These are phyloP conservation scores for Chrysanthemum lavandulifolium DNA, from an alignment of 129 eudicot genomes.

Conservation along the genomic window DNA sequence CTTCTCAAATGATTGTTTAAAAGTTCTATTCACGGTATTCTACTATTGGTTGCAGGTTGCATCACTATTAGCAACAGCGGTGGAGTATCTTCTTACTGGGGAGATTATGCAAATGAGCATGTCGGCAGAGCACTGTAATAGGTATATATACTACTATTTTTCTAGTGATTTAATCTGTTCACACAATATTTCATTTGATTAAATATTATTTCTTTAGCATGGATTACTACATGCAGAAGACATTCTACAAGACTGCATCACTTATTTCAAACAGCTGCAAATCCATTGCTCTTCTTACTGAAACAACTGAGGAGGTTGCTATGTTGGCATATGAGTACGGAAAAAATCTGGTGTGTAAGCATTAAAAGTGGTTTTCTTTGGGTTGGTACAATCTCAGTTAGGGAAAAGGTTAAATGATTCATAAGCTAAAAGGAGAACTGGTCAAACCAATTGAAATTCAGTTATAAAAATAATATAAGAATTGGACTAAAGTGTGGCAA, in stretches of 20 bases:
- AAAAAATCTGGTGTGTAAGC: conserved; percentile 74
- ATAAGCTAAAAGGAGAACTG: too few relatives aligned
- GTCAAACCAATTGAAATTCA: too few relatives aligned
- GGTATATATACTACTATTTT: conserved; percentile 38
- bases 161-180: not conserved
- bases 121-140: conserved; percentile 60
- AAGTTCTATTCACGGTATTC: not conserved
- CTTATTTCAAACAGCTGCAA: conserved; percentile 93
- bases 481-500: too few relatives aligned
- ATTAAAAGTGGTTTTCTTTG: not conserved
- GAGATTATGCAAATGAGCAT: conserved; percentile 94
- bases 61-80: conserved; percentile 65
- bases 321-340: conserved; percentile 80
- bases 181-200: not conserved
- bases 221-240: conserved; percentile 91
- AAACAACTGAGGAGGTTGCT: conserved; percentile 86
- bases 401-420: too few relatives aligned
- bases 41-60: conserved; percentile 52
- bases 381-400: too few relatives aligned
- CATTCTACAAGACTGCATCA: conserved; percentile 90
- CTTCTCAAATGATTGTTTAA: not conserved
- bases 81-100: conserved; percentile 90
- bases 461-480: too few relatives aligned
- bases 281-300: conserved; percentile 89
- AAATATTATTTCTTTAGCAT: conserved; percentile 46